These are phyloP conservation scores for Ophidiomyces ophidiicola DNA, from an alignment of 2,329 filamentous ascomycete genomes.

Conservation along the genomic window DNA sequence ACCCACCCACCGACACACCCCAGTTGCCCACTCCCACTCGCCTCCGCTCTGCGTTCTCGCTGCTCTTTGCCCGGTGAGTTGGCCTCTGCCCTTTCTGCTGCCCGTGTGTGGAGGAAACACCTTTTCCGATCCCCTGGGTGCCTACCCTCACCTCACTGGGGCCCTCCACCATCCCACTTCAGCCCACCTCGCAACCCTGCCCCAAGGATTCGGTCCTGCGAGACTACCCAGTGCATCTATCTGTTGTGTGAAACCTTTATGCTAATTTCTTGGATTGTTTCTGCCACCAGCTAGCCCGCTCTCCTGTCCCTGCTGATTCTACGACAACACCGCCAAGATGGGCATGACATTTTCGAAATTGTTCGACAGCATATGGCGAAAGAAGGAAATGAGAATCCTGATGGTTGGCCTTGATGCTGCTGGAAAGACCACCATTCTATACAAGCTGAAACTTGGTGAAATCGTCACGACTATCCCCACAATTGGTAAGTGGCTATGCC, in stretches of 20 bases:
- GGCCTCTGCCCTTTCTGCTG: not conserved
- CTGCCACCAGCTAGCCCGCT: not conserved
- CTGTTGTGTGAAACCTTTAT: conserved; percentile 4
- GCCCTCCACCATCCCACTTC: conserved; percentile 10
- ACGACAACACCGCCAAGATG: conserved; percentile 52
- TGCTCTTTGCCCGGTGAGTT: conserved; percentile 6
- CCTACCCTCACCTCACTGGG: conserved; percentile 5
- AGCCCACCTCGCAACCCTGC: conserved; percentile 10
- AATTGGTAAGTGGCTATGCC: conserved; percentile 56
- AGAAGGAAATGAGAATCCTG: conserved; percentile 99
- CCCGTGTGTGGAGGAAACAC: not conserved
- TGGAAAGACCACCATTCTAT: conserved; percentile 99
- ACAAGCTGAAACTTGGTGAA: conserved; percentile 95
- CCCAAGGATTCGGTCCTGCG: conserved; percentile 1
- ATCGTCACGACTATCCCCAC: conserved; percentile 98
- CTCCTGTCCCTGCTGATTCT: conserved; percentile 4
- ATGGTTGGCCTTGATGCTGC: conserved; percentile 99
- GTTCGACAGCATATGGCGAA: conserved; percentile 92
- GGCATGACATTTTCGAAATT: conserved; percentile 96
- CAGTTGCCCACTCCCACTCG: conserved; percentile 1
- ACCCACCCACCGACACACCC: conserved; percentile 8
- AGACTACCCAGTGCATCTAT: not conserved
- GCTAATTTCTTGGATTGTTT: conserved; percentile 15
- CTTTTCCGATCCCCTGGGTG: conserved; percentile 10
- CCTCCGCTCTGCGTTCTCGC: conserved; percentile 1